Base-by-base conservation (phyloP, 2,329 filamentous ascomycete genomes). In the Talaromyces marneffei region DNA sequence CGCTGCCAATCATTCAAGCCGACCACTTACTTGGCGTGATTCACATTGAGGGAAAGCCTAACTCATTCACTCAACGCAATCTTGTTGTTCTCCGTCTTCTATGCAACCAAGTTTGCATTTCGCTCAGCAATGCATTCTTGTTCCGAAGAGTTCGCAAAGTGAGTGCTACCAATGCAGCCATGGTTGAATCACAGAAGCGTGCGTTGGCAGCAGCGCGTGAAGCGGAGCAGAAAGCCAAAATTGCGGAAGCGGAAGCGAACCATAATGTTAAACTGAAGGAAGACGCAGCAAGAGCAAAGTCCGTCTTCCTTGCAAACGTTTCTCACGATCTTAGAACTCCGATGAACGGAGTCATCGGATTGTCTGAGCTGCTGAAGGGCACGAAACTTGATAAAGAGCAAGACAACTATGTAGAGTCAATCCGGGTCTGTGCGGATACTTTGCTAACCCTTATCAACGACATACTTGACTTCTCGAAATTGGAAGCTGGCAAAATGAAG, bases 291-390 rank as follows among this genome's bases (percentile, higher is more conserved):
- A 85, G 82, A 68, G 85, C 84, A 1, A 99, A 99, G 78, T 97
- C 94, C 0, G 81, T 97, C 8, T 97, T 97, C 77, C 95, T 99
- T 65, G 94, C 94, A 18, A 97, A 97, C 69, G 96, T 97, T 56
- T 87, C 63, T 25, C 86, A 89, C 66, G 86, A 97, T 74, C 81
- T 99, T 37, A 95, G 96, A 72, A 99, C 94, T 1, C 94, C 94
- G 0, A 82, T 97, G 61, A 97, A 97, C 70, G 94, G 93, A 12
- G 97, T 97, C 54, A 81, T 99, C 69, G 94, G 94, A 35, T 83
- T 87, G 75, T 84, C 82, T 2, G 84, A 87, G 66, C 74, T 87
- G 46, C 77, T 87, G 23, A 87, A 87, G 66, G 79, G 78, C 7
- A 87, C 83, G 9, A 73, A 71, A 5, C 67, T 87, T 39, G 82